Percentiles rank a stretch among this genome's conserved stretches.
Conservation (phyloP, 768 basidiomycete genomes). For the Plicaturopsis crispa region DNA sequence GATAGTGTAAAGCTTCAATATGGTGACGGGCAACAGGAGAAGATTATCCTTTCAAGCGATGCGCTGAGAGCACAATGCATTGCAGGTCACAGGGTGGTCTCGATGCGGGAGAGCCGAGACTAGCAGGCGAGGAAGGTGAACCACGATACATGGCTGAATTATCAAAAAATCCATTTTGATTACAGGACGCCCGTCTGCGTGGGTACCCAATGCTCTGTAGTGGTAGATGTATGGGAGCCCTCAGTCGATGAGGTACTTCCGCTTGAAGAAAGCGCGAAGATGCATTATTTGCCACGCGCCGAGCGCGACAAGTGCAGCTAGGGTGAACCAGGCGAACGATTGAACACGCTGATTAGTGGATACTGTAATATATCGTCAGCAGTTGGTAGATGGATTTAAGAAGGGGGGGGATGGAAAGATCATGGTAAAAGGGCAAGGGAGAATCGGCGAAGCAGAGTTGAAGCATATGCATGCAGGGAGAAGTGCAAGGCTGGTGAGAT, state of each 20-base stretch:
- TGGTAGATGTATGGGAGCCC: no score
- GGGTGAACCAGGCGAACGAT: constrained; percentile 87
- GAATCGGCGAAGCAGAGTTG: not conserved
- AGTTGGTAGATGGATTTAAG: not conserved
- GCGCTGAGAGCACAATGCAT: no score
- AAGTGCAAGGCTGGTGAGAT: not conserved
- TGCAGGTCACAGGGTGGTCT: no score
- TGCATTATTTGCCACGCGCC: constrained; percentile 96
- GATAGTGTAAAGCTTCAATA: no score
- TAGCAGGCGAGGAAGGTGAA: no score
- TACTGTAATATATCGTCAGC: constrained; percentile 35
- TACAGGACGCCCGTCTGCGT: no score
- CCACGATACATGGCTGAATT: no score
- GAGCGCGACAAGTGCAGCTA: constrained; percentile 67
- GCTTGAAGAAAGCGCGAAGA: constrained; percentile 90
- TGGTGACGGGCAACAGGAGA: no score
- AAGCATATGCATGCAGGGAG: not conserved
- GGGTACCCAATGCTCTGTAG: no score
- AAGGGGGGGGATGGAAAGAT: not conserved
- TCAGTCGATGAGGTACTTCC: constrained; percentile 89
- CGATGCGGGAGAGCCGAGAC: no score
- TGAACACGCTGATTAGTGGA: constrained; percentile 91
- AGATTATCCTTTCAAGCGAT: no score
- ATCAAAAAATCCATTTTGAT: no score
- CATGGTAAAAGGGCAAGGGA: not conserved